Evolutionary conservation across 352 stramenopile genomes (phyloP), one percentile per base, ranked within the genome.

Genomic region (Phytophthora fragariae): DNA sequence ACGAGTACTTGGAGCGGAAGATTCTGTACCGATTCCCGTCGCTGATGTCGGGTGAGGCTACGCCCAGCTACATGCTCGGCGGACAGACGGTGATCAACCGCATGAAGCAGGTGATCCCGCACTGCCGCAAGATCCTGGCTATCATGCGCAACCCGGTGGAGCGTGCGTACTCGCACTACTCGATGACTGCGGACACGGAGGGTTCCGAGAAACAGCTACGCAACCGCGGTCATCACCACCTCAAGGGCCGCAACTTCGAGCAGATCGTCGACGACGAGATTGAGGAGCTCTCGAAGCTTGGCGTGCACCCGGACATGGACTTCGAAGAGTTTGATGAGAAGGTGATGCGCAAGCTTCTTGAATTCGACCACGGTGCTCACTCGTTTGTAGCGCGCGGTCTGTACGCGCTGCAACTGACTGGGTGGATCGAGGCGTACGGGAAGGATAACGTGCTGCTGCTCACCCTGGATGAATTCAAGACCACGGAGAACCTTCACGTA

Each of bases 391-490:
- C 79, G 12, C 88, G 90, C 50, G 97, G 98, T 0, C 77, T 99
- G 49, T 99, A 99, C 76, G 97, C 91, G 49, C 76, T 99, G 31
- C 97, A 99, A 80, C 81, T 99, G 21, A 63, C 84, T 29, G 89
- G 89, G 7, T 99, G 98, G 98, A 83, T 99, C 1, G 67, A 90
- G 19, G 91, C 92, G 1, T 99, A 98, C 67, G 76, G 83, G 9
- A 76, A 74, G 19, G 82, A 98, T 41, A 93, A 97, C 54, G 95
- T 99, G 57, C 72, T 99, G 54, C 81, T 99, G 12, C 68, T 99
- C 14, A 96, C 89, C 55, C 80, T 99, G 39, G 97, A 99, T 61
- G 94, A 98, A 29, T 98, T 99, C 81, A 96, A 93, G 80, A 90
- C 74, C 5, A 69, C 77, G 0, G 68, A 91, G 2, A 80, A 81